Base-by-base conservation (phyloP, 73 alveolate genomes). In the Uronychia binucleata region DNA sequence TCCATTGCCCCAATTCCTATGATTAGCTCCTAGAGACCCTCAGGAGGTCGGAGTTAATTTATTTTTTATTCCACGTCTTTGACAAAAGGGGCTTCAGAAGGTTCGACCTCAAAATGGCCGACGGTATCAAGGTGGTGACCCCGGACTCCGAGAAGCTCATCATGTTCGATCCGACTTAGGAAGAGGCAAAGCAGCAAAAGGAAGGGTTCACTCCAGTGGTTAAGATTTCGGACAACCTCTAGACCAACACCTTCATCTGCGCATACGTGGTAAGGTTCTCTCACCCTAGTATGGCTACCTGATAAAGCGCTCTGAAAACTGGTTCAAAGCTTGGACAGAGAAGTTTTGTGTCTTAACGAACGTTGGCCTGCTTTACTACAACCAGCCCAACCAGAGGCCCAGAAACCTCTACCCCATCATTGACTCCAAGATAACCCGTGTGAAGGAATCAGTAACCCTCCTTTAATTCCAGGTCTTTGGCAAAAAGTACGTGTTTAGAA, bases 391-490 rank as follows among this genome's bases (percentile, higher is more conserved):
- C 26, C 57, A 88, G 85, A 35, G 77, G n/a, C 94, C 94, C 13
- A 74, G 90, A 34, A 88, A 88, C 60, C 87, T 88, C 33, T 88
- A 82, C 78, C 94, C 94, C 5, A 82, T 86, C 1, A 88, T 88
- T 0, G 94, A 88, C 59, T 83, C 90, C 34, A 30, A 46, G 58
- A 82, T 88, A 25, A 77, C 31, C 0, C 59, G 29, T 26, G 78
- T 88, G 0, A 33, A 57, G 26, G 90, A 82, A 57, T 35, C 67
- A 19, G 67, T 46, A 46, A 19, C 67, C 67, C 19, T 46, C n/a
- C n/a, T 46, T 19, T 11, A 11, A 46, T 46, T 46, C 67, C 19
- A 78, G 57, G 86, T 82, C 77, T 81, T 28, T 29, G 76, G 78
- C 28, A 60, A 81, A 34, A 82, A 82, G 29, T 88, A 60, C 33